Evolutionary conservation across 2,329 filamentous ascomycete genomes (phyloP).

Genomic region (Aspergillus clavatus): DNA sequence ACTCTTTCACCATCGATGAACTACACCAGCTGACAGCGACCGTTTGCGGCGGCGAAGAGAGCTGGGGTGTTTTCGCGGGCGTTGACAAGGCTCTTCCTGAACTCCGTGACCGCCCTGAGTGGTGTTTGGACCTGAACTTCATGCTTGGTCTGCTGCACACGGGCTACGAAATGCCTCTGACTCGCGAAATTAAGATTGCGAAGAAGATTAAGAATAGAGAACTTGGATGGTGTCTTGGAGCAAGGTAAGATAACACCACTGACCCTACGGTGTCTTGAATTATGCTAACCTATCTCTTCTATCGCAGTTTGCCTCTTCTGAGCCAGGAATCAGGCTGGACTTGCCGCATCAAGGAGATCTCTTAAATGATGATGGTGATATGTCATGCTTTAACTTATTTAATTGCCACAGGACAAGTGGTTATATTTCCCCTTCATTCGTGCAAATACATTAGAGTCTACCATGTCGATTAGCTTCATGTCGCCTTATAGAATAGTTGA

Average conservation of each 20-base stretch:
- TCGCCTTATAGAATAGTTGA: slow-evolving; percentile 7
- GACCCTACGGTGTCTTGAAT: slow-evolving; percentile 7
- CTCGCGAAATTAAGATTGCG: slow-evolving; percentile 92
- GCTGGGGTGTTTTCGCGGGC: slow-evolving; percentile 75
- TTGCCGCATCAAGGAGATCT: slow-evolving; percentile 75
- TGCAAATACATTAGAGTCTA: slow-evolving; percentile 22
- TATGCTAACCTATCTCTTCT: slow-evolving; percentile 18
- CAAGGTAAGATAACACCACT: slow-evolving; percentile 61
- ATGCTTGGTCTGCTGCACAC: slow-evolving; percentile 91
- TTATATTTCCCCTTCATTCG: slow-evolving; percentile 26
- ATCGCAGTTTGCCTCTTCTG: slow-evolving; percentile 70
- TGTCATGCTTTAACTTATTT: slow-evolving; percentile 14
- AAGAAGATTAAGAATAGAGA: slow-evolving; percentile 99
- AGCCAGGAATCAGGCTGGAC: slow-evolving; percentile 80
- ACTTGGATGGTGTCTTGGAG: slow-evolving; percentile 94
- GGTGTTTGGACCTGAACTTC: slow-evolving; percentile 93
- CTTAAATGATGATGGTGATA: slow-evolving; percentile 40
- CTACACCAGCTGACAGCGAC: slow-evolving; percentile 77
- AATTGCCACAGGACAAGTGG: slow-evolving; percentile 15
- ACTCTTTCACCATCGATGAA: slow-evolving; percentile 88
- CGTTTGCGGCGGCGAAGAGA: slow-evolving; percentile 72
- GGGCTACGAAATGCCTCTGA: slow-evolving; percentile 96
- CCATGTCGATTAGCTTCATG: slow-evolving; percentile 8
- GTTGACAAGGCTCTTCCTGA: slow-evolving; percentile 76
- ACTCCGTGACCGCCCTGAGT: slow-evolving; percentile 76